Base-by-base conservation (phyloP, 2,329 filamentous ascomycete genomes). In the Ceratocystis cubensis region DNA sequence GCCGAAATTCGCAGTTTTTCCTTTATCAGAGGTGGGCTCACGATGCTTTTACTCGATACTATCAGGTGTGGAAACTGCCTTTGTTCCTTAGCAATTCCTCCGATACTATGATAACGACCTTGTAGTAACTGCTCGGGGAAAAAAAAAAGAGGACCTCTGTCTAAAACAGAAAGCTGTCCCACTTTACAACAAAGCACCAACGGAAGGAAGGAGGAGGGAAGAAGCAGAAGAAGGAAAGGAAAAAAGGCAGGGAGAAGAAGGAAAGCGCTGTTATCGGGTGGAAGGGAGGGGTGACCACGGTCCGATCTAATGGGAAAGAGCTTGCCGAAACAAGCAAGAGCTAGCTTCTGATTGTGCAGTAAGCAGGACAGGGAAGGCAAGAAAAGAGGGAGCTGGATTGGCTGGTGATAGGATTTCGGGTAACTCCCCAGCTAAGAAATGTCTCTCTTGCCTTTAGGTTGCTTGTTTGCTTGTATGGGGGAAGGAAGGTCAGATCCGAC, bases 281-380 rank as follows among this genome's bases (percentile, higher is more conserved):
- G 62, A 64, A 41, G 62, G 62, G 45, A 37, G 56, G 28, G 56
- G 56, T 59, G 56, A 30, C 56, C 46, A 64, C 46, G 44, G 62
- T 44, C 46, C 25, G 22, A 64, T 53, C 44, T 53, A 33, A 50
- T 30, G 37, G 44, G 61, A 37, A 25, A 64, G 46, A 46, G 45
- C 62, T 37, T 64, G 46, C 62, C 45, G 62, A 64, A 64, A 63
- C 28, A 45, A 63, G 61, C 61, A 63, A 64, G 62, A 64, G 62
- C 62, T 20, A 64, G 25, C 62, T 64, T 45, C 56, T 59, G 56
- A 59, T 28, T 48, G 20, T 46, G 61, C 33, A n/a, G 25, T 45
- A 63, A 63, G 41, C 61, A 48, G 20, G 3, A 15, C 30, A 44
- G 22, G 59, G 33, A 25, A 28, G 46, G 61, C 44, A 28, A 56